Conservation (phyloP, 1,139 yeast genomes). For the Maudiozyma humilis region DNA sequence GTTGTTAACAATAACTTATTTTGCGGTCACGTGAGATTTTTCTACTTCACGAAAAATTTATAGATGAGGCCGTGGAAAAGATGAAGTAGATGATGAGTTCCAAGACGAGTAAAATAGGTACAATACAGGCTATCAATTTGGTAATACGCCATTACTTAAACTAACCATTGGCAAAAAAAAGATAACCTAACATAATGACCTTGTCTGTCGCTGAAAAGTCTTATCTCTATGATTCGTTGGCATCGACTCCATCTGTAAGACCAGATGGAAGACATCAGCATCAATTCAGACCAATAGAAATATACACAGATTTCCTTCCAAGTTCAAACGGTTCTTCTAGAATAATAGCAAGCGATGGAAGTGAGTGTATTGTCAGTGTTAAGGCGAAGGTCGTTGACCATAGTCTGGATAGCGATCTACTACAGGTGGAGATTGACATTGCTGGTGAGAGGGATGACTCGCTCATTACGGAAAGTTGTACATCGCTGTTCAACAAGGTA, state of each 20-base stretch:
- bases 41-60: too few species aligned
- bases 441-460: slow-evolving; percentile 67
- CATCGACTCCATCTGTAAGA: slow-evolving; percentile 54
- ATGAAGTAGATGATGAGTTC: too few species aligned
- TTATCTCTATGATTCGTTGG: slow-evolving; percentile 66
- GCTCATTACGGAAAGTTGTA: slow-evolving; percentile 49
- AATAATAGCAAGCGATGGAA: slow-evolving; percentile 76
- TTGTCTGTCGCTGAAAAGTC: slow-evolving; percentile 83
- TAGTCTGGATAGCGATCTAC: slow-evolving; percentile 36
- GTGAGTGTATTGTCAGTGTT: slow-evolving; percentile 85
- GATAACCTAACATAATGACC: slow-evolving; percentile 47
- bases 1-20: too few species aligned
- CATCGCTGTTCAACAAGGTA: slow-evolving; percentile 40
- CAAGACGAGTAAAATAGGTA: too few species aligned
- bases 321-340: slow-evolving; percentile 89
- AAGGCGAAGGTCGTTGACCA: slow-evolving; percentile 73
- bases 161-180: too few species aligned
- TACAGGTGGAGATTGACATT: slow-evolving; percentile 72
- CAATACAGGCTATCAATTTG: too few species aligned
- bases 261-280: slow-evolving; percentile 71
- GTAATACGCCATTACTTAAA: too few species aligned
- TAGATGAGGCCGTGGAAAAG: too few species aligned
- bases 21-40: too few species aligned
- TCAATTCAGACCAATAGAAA: slow-evolving; percentile 82
- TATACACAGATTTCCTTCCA: slow-evolving; percentile 72